phyloP scores from a whole-genome alignment of 2,329 filamentous ascomycete genomes.

The Chaetomium olivaceum region DNA sequence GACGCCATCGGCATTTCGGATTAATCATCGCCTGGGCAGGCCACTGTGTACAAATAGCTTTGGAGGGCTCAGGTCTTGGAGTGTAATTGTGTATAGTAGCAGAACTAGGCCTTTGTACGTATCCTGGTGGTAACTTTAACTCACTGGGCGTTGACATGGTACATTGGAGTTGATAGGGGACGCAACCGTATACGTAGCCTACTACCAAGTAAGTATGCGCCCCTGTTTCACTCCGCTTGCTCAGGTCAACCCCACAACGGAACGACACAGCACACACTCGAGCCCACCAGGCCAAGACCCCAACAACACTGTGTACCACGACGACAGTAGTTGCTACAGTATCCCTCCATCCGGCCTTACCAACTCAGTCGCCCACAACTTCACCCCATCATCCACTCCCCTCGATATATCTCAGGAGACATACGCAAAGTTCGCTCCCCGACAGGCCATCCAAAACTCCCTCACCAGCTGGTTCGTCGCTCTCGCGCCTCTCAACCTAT shows the following conservation, averaged over 20 bases:
- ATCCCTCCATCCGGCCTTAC: not conserved
- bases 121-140: not conserved
- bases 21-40: not conserved
- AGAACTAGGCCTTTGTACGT: not conserved
- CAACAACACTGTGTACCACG: not conserved
- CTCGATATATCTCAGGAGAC: slow-evolving; percentile 46
- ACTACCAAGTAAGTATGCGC: too few species aligned
- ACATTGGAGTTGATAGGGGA: not conserved
- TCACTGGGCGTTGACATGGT: not conserved
- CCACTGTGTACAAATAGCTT: not conserved
- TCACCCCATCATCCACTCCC: not conserved
- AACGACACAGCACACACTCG: not conserved
- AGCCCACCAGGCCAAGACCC: not conserved
- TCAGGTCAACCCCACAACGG: not conserved
- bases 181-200: too few species aligned
- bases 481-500: slow-evolving; percentile 62
- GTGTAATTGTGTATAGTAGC: not conserved
- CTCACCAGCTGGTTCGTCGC: slow-evolving; percentile 67
- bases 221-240: not conserved
- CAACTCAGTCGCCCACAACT: not conserved
- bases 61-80: not conserved
- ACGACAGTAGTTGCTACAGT: not conserved
- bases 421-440: slow-evolving; percentile 63
- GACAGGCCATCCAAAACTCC: slow-evolving; percentile 71
- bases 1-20: not conserved